Percentiles rank a stretch among this genome's conserved stretches.
Evolutionary conservation across 75 land plant species (phyloP).

Genomic region (Cryptomeria japonica): DNA sequence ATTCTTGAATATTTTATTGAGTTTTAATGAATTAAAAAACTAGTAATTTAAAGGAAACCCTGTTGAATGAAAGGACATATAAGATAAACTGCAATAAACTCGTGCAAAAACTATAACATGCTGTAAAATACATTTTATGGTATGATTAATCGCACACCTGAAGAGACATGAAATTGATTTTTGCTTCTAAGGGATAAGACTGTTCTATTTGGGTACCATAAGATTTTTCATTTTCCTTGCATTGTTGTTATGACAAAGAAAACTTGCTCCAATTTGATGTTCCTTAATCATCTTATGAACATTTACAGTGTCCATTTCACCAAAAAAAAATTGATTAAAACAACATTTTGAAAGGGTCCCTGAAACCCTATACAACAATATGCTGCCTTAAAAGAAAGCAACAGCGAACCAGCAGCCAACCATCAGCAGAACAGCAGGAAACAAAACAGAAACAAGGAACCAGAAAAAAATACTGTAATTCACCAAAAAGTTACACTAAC

Average conservation of each 20-base stretch:
- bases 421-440: too few species aligned
- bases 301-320: not conserved
- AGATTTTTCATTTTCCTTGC: not conserved
- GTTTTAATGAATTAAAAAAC: not conserved
- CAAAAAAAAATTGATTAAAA: too few species aligned
- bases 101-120: not conserved
- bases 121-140: not conserved
- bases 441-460: too few species aligned
- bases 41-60: not conserved
- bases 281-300: not conserved
- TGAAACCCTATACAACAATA: too few species aligned
- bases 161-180: too few species aligned
- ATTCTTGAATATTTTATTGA: not conserved
- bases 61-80: not conserved
- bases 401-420: too few species aligned
- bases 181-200: too few species aligned
- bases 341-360: too few species aligned
- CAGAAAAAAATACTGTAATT: too few species aligned
- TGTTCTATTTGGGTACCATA: too few species aligned
- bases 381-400: too few species aligned
- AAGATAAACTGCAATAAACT: not conserved
- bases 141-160: not conserved
- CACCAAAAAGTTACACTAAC: not conserved
- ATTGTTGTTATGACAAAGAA: not conserved
- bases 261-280: not conserved